phyloP scores from a whole-genome alignment of 2,329 filamentous ascomycete species.

The Neofusicoccum kwambonambiense region DNA sequence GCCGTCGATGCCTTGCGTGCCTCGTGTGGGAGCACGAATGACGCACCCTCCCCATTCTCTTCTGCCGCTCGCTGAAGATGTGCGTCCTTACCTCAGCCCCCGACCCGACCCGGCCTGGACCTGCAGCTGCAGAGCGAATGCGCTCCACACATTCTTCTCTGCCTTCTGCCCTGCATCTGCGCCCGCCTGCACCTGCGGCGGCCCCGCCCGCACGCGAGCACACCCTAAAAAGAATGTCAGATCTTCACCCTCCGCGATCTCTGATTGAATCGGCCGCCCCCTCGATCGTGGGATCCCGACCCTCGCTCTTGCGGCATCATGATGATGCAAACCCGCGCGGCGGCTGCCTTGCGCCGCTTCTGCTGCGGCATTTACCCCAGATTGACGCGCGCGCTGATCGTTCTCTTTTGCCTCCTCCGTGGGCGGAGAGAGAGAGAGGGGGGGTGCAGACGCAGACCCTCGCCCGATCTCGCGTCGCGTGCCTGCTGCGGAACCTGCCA shows the following conservation, averaged over 20 bases:
- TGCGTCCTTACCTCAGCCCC: too few species aligned
- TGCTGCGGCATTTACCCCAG: background rate
- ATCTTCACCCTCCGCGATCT: too few species aligned
- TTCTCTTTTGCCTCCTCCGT: background rate
- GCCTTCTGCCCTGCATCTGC: background rate
- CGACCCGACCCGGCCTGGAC: too few species aligned
- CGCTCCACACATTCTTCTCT: too few species aligned
- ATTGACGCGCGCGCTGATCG: background rate
- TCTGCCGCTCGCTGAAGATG: background rate
- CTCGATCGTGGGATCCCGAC: background rate
- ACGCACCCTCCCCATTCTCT: background rate
- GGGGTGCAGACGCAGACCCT: too few species aligned
- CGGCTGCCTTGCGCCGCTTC: background rate
- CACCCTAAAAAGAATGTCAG: too few species aligned
- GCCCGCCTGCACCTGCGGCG: background rate
- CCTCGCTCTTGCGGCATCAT: background rate
- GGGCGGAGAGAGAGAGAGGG: too few species aligned
- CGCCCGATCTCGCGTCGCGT: too few species aligned
- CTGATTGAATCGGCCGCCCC: background rate
- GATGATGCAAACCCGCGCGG: background rate
- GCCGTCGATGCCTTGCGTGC: background rate
- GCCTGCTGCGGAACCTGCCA: too few species aligned
- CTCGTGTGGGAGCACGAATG: background rate
- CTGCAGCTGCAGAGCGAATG: too few species aligned
- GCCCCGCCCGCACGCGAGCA: background rate